Evolutionary conservation across 2,329 filamentous ascomycete species (phyloP), one percentile per base, ranked within the genome.

Genomic region (Fusarium sp.): DNA sequence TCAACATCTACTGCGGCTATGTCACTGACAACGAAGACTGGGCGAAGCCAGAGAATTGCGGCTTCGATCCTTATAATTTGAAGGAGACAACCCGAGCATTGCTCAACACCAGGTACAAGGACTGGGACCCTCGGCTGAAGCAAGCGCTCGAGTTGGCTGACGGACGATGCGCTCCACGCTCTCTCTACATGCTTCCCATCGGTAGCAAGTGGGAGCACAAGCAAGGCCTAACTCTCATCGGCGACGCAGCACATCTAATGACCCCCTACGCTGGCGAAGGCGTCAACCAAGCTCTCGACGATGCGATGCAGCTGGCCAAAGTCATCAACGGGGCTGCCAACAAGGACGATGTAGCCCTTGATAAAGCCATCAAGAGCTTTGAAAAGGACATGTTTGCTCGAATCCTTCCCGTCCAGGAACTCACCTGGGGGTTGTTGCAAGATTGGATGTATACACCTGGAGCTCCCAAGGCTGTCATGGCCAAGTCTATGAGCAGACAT

Each of bases 191-290:
- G 75, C 82, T 91, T 15, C 88, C 89, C 0, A 77, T 86, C 5
- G 85, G 85, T 5, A 77, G 83, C 50, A 77, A 73, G 6, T 91
- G 88, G 88, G 66, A 82, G 44, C 82, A 86, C 53, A 80, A 79
- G 24, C 76, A 80, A 11, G 87, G 88, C 1, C 75, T 87, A 9
- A 90, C 89, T 0, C 75, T 90, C 20, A 82, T 91, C 31, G 90
- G 90, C 10, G 89, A 91, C 72, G 87, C 89, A 2, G 89, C 89
- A 13, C 89, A 91, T 77, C 74, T 90, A 28, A 89, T 90, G 87
- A 85, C 86, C 2, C 87, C 87, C 1, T 89, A 86, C 69, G 86
- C 86, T 3, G 89, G 89, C 10, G 88, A 89, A 64, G 89, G 89
- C 5, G 88, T 90, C 31, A 91, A 91, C 74, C 80, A 86, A 26